Evolutionary conservation across 257 asterid genomes (phyloP).

Genomic region (Solanum dulcamara): DNA sequence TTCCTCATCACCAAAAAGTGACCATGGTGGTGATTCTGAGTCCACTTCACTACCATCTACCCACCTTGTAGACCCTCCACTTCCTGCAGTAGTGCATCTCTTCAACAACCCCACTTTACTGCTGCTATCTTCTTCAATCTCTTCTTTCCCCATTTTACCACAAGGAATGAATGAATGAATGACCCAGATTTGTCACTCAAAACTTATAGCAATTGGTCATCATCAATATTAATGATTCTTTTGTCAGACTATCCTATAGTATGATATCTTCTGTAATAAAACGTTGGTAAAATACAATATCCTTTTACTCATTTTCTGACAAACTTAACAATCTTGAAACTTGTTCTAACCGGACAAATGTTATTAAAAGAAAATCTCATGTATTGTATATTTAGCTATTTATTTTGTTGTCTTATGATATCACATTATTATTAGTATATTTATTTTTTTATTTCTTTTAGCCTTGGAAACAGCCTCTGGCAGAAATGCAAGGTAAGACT

Average conservation of each 20-base stretch:
- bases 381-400: no score
- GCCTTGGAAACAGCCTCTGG: no score
- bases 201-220: background rate
- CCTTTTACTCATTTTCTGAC: constrained; percentile 4
- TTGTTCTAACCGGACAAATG: background rate
- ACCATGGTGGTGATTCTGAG: constrained; percentile 26
- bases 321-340: background rate
- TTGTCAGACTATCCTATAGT: background rate
- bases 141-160: constrained; percentile 24
- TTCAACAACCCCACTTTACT: constrained; percentile 31
- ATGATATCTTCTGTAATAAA: background rate
- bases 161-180: background rate
- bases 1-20: constrained; percentile 36
- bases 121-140: constrained; percentile 62
- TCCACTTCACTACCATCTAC: constrained; percentile 98
- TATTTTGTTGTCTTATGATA: no score
- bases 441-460: no score
- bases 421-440: no score
- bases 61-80: constrained; percentile 65
- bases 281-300: background rate
- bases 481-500: no score
- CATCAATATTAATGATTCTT: background rate
- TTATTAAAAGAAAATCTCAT: no score
- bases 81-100: constrained; percentile 27
- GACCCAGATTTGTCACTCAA: background rate